Evolutionary conservation across 768 basidiomycete species (phyloP).

Genomic region (Paxillus ammoniavirescens): DNA sequence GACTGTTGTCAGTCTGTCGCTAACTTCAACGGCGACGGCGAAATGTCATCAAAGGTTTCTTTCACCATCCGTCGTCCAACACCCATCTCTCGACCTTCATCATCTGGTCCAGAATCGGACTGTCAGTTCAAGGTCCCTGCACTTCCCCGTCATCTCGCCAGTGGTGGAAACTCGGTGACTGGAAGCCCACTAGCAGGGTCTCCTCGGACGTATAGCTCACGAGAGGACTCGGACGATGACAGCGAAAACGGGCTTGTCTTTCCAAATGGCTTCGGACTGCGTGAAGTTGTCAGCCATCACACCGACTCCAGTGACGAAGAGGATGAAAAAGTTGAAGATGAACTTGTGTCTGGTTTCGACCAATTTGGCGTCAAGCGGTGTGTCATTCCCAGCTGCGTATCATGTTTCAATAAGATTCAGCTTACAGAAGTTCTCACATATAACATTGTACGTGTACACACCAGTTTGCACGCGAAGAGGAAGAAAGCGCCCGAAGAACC

Average conservation of each 20-base stretch:
- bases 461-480: slow-evolving; percentile 43
- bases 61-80: slow-evolving; percentile 85
- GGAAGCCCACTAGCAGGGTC: slow-evolving; percentile 60
- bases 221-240: slow-evolving; percentile 28
- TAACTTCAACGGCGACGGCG: background rate
- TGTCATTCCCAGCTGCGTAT: slow-evolving; percentile 37
- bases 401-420: slow-evolving; percentile 51
- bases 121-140: slow-evolving; percentile 55
- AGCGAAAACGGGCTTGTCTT: slow-evolving; percentile 26
- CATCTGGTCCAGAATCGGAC: slow-evolving; percentile 65
- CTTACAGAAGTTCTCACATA: slow-evolving; percentile 59
- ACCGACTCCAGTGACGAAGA: slow-evolving; percentile 57
- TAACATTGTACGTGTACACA: background rate
- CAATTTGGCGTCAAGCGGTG: slow-evolving; percentile 82
- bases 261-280: slow-evolving; percentile 15
- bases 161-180: slow-evolving; percentile 39
- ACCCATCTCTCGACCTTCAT: slow-evolving; percentile 59
- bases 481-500: slow-evolving; percentile 53
- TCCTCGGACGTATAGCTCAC: slow-evolving; percentile 34
- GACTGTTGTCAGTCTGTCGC: too few species aligned
- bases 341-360: slow-evolving; percentile 72
- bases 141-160: slow-evolving; percentile 56
- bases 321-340: slow-evolving; percentile 53
- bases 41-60: slow-evolving; percentile 53
- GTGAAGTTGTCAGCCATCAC: slow-evolving; percentile 26